Evolutionary conservation across 148 eudicot genomes (phyloP).

Genomic region (Silene conica): DNA sequence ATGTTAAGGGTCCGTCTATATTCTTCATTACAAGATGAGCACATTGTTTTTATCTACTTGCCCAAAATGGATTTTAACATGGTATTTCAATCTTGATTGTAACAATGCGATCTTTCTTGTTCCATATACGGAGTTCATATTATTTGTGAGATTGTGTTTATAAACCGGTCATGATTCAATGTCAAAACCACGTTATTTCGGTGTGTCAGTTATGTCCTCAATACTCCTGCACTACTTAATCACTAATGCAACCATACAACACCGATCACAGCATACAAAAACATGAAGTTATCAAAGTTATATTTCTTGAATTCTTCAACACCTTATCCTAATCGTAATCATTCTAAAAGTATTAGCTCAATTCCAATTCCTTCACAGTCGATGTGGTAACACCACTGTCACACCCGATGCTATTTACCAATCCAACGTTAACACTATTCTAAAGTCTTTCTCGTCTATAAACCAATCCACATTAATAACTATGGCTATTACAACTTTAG

Average conservation of each 20-base stretch:
- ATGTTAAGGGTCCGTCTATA: neutral
- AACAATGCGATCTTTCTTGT: too few relatives aligned
- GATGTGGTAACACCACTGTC: conserved; percentile 16
- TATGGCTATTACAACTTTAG: conserved; percentile 40
- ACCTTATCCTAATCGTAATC: too few relatives aligned
- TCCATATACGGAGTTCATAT: too few relatives aligned
- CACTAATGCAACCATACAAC: neutral
- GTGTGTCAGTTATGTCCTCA: neutral
- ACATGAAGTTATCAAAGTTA: conserved; percentile 1
- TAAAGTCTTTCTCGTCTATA: conserved; percentile 16
- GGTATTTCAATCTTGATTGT: too few relatives aligned
- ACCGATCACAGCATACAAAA: neutral
- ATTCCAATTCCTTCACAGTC: neutral
- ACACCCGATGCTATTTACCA: conserved; percentile 27
- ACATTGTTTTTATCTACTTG: too few relatives aligned
- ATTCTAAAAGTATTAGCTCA: conserved; percentile 5
- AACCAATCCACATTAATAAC: conserved; percentile 14
- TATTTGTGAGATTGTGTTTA: too few relatives aligned
- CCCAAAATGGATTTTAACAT: too few relatives aligned
- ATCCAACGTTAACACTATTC: conserved; percentile 23
- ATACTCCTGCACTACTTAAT: too few relatives aligned
- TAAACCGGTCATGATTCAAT: too few relatives aligned
- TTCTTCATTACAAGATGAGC: neutral
- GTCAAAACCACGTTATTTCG: too few relatives aligned
- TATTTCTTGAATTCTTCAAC: too few relatives aligned